A percentile compares a stretch with the other conserved stretches of the same genome.
These are phyloP conservation scores for Nemania abortiva DNA, from an alignment of 2,329 filamentous ascomycete species.

Conservation along the genomic window DNA sequence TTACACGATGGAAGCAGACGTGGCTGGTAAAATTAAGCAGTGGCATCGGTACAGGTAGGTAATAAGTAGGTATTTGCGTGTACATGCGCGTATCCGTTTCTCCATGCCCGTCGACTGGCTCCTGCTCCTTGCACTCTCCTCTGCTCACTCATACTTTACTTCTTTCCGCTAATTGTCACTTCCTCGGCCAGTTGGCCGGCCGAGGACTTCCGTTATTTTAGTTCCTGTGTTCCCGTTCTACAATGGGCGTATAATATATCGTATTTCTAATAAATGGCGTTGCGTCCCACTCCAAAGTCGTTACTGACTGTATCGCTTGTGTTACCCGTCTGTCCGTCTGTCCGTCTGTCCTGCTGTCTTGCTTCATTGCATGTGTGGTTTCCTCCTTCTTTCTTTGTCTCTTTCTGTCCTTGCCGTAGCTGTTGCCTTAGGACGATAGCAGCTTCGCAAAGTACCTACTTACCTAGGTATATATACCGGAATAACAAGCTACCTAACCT, in stretches of 20 bases:
- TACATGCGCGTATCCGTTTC: conserved; percentile 24
- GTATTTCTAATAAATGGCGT: conserved; percentile 5
- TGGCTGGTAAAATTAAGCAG: conserved; percentile 3
- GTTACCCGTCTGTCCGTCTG: background rate
- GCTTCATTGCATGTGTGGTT: background rate
- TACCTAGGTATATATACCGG: background rate
- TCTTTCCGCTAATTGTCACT: conserved; percentile 10
- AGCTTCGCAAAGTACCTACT: background rate
- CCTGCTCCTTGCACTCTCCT: conserved; percentile 2
- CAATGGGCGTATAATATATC: background rate
- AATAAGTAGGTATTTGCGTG: background rate
- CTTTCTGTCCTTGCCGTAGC: background rate
- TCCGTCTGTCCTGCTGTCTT: background rate
- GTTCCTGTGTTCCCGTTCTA: conserved; percentile 1
- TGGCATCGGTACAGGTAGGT: conserved; percentile 6
- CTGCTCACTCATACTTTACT: conserved; percentile 12
- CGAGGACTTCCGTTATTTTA: conserved; percentile 2
- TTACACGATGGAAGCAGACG: background rate
- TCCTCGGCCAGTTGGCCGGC: background rate
- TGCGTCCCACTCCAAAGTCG: conserved; percentile 4
- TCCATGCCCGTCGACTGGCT: background rate
- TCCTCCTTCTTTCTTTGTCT: background rate
- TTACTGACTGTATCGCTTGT: background rate
- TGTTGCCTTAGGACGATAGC: background rate
- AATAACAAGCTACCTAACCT: background rate